phyloP scores from a whole-genome alignment of 2,329 filamentous ascomycete genomes.

The Hortaea werneckii region DNA sequence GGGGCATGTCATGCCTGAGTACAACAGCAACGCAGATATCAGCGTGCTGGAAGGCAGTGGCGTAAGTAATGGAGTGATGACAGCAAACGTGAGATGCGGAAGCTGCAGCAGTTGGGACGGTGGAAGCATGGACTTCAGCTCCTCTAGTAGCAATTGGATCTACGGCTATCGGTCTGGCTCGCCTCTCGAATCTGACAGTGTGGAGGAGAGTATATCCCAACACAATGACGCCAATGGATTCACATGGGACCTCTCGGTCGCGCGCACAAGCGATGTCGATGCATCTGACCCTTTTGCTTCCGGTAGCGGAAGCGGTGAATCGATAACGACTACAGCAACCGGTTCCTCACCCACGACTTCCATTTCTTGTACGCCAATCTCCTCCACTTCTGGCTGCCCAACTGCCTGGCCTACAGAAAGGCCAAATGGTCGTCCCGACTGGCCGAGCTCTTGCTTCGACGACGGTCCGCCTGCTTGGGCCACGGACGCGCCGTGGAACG shows the following conservation, averaged over 20 bases:
- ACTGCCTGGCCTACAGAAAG: neutral
- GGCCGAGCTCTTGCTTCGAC: neutral
- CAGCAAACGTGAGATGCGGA: slow-evolving; percentile 46
- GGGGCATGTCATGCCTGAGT: slow-evolving; percentile 35
- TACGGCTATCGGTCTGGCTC: slow-evolving; percentile 38
- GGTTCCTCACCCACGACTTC: slow-evolving; percentile 1
- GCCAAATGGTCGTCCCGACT: neutral
- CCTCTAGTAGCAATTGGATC: slow-evolving; percentile 36
- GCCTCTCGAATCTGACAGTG: slow-evolving; percentile 38
- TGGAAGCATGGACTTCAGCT: slow-evolving; percentile 41
- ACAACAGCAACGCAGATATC: slow-evolving; percentile 34
- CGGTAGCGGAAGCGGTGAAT: slow-evolving; percentile 4
- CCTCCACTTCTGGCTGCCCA: neutral
- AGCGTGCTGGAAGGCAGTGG: slow-evolving; percentile 45
- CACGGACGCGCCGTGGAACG: neutral
- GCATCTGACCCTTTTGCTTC: slow-evolving; percentile 33
- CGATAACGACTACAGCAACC: slow-evolving; percentile 4
- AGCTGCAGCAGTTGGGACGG: slow-evolving; percentile 45
- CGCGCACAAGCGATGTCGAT: slow-evolving; percentile 36
- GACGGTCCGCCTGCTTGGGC: neutral
- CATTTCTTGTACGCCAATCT: neutral
- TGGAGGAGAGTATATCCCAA: slow-evolving; percentile 32
- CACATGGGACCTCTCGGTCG: slow-evolving; percentile 37
- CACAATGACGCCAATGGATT: slow-evolving; percentile 37
- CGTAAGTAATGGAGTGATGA: slow-evolving; percentile 42